These are phyloP conservation scores for Paramecium sonneborni DNA, from an alignment of 73 alveolate species.

Conservation along the genomic window DNA sequence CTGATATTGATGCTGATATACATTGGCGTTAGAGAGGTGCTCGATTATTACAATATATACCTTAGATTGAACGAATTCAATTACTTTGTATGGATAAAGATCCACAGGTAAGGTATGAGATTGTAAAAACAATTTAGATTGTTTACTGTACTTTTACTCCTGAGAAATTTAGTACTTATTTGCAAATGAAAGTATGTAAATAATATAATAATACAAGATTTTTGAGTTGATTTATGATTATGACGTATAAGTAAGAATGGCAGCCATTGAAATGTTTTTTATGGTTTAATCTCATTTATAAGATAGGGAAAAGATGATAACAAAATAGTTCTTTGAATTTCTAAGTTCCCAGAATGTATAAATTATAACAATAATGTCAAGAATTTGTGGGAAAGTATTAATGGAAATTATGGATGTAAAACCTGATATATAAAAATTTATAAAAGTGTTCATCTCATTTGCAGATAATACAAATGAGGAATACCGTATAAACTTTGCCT, in stretches of 20 bases:
- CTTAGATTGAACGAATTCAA: neutral
- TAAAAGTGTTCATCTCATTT: neutral
- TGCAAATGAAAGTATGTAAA: neutral
- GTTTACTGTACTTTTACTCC: neutral
- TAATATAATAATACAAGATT: neutral
- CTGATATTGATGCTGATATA: neutral
- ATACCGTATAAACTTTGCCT: constrained; percentile 1
- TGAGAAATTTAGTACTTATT: neutral
- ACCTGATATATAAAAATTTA: constrained; percentile 34
- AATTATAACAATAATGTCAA: constrained; percentile 24
- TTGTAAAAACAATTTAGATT: neutral
- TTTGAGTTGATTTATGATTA: constrained; percentile 39
- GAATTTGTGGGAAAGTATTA: constrained; percentile 52
- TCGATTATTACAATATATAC: neutral
- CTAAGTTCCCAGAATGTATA: neutral
- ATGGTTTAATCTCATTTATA: constrained; percentile 17
- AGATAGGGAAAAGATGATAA: constrained; percentile 18
- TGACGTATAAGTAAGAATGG: constrained; percentile 47
- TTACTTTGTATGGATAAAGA: neutral
- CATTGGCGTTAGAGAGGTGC: neutral
- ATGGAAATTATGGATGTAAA: constrained; percentile 4
- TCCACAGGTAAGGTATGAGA: constrained; percentile 21
- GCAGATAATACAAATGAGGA: neutral
- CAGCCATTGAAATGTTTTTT: constrained; percentile 53
- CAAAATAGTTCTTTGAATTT: constrained; percentile 29